A percentile compares a stretch with the other conserved stretches of the same genome.
These are phyloP conservation scores for Nicotiana undulata DNA, from an alignment of 257 asterid genomes.

Conservation along the genomic window DNA sequence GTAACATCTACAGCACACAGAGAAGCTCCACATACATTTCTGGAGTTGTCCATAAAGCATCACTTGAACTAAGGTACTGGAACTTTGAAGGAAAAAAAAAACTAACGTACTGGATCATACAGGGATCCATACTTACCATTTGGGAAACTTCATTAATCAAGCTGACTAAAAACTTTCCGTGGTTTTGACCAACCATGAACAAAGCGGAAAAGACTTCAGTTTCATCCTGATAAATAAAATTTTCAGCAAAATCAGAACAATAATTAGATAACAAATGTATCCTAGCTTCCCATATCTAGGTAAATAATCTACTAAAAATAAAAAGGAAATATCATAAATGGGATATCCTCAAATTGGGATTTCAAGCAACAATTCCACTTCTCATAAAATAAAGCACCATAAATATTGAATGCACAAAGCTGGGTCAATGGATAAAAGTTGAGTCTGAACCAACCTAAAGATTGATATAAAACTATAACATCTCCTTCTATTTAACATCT, in stretches of 20 bases:
- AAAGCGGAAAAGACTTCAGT: conserved; percentile 50
- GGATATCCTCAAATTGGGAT: neutral
- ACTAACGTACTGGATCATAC: neutral
- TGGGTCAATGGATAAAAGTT: neutral
- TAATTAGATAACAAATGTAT: neutral
- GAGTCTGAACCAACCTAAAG: neutral
- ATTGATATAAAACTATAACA: neutral
- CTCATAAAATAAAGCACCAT: neutral
- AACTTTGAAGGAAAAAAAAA: neutral
- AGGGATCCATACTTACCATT: conserved; percentile 42
- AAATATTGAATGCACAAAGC: neutral
- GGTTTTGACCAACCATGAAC: conserved; percentile 55
- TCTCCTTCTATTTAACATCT: neutral
- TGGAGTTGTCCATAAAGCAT: neutral
- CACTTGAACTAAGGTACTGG: neutral
- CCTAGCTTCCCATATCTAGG: neutral
- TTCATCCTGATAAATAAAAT: conserved; percentile 60
- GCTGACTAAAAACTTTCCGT: conserved; percentile 50
- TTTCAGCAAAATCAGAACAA: conserved; percentile 5
- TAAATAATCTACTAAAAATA: neutral
- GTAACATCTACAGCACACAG: neutral
- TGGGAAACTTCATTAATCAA: conserved; percentile 45
- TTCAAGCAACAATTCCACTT: neutral
- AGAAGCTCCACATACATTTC: neutral
- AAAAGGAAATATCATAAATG: neutral